Base-by-base conservation (phyloP, 129 eudicot species). In the Chrysanthemum makinoi region DNA sequence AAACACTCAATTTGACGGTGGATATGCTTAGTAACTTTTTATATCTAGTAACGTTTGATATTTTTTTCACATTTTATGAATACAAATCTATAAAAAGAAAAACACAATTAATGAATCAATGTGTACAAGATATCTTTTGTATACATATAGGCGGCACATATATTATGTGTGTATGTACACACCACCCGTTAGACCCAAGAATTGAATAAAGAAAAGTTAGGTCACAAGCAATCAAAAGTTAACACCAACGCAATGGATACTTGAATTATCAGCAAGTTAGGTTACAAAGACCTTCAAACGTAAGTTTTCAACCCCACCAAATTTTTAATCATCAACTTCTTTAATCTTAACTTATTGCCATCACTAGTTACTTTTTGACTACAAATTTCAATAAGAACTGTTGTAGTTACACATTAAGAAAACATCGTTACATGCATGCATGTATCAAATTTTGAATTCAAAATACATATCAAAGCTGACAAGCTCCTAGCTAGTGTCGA, bases 271-370 rank as follows among this genome's bases (percentile, higher is more conserved):
- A 65, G 52, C 69, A 65, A 65, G 69, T 65, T 48, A 48, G 72
- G 72, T 67, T 66, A 19, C 58, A 66, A 65, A 20, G 58, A 48
- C 59, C 72, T 67, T 67, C 72, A 67, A 67, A 67, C 59, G 11
- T 19, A 67, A 67, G 72, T 48, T 67, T 47, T 52, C 72, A 67
- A 20, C 17, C 26, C 26, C 56, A 66, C 71, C 71, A 66, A 4
- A 44, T 46, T 11, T 19, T 19, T 65, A 16, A 17, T 63, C n/a
- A 58, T 58, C 46, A 61, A 28, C 44, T 60, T 39, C 15, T 60
- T 15, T 60, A 60, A 60, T 60, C 10, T 1, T 39, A 39, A 39
- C 44, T 39, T 39, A 39, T 39, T 4, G 6, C 7, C 6, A 5
- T 6, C 7, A 39, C 9, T 39, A 10, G 46, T 39, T 39, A 7